Conservation (phyloP, 2,329 filamentous ascomycete species). For the Massarina eburnea region DNA sequence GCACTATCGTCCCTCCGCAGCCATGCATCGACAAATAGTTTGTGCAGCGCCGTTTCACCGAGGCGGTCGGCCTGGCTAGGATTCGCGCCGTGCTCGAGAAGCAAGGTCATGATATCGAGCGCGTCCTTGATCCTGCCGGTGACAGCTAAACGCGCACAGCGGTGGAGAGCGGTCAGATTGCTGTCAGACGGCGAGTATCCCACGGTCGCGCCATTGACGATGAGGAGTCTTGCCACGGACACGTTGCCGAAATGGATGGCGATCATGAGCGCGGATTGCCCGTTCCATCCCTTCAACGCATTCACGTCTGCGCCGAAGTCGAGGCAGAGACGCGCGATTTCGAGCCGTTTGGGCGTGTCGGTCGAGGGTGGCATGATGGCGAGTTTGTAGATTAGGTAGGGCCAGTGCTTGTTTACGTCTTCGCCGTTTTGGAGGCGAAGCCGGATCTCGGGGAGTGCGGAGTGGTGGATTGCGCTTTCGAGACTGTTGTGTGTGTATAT, state of each 20-base stretch:
- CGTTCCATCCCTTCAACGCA: constrained; percentile 20
- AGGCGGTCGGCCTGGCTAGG: constrained; percentile 15
- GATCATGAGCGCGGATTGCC: constrained; percentile 19
- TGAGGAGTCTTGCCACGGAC: constrained; percentile 18
- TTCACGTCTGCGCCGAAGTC: constrained; percentile 21
- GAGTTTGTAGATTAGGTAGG: constrained; percentile 19
- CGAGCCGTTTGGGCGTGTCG: constrained; percentile 6
- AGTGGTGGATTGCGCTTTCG: constrained; percentile 13
- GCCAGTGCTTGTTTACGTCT: constrained; percentile 19
- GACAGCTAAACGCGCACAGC: constrained; percentile 16
- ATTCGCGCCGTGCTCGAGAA: constrained; percentile 15
- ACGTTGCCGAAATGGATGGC: constrained; percentile 23
- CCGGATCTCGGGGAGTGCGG: constrained; percentile 16
- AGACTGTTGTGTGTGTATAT: constrained; percentile 15
- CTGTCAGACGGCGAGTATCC: constrained; percentile 13
- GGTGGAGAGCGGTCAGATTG: constrained; percentile 16
- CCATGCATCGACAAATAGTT: constrained; percentile 20
- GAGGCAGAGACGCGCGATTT: constrained; percentile 18
- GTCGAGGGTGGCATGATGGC: constrained; percentile 11
- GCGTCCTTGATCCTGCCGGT: constrained; percentile 11
- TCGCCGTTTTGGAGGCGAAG: constrained; percentile 17
- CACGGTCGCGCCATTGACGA: constrained; percentile 16
- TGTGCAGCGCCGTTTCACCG: constrained; percentile 15
- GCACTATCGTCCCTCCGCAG: constrained; percentile 7
- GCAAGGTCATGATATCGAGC: constrained; percentile 15